These are phyloP conservation scores for Funneliformis mosseae DNA, from an alignment of 192 early-diverging fungal species.

Conservation along the genomic window DNA sequence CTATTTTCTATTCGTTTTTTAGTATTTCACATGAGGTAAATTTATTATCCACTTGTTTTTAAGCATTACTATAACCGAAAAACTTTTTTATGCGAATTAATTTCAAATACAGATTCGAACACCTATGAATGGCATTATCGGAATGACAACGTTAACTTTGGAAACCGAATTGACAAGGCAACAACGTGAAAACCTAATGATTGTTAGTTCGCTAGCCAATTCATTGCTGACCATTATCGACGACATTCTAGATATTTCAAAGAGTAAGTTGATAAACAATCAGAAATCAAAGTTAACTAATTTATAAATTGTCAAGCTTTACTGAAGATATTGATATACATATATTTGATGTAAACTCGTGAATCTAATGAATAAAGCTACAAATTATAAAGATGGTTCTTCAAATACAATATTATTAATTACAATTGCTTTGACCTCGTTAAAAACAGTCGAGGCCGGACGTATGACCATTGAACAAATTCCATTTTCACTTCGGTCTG, in stretches of 20 bases:
- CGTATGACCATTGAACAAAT: conserved; percentile 78
- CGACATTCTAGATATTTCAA: conserved; percentile 83
- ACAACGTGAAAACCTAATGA: conserved; percentile 81
- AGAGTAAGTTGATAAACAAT: conserved; percentile 45
- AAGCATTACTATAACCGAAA: neutral
- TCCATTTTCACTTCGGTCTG: conserved; percentile 63
- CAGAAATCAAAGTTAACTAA: neutral
- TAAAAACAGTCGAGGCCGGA: conserved; percentile 69
- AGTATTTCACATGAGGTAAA: conserved; percentile 55
- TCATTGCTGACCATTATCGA: conserved; percentile 79
- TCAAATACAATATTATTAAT: neutral
- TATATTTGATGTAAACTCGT: no score
- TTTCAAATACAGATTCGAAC: conserved; percentile 74
- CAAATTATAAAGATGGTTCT: neutral
- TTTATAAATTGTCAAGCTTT: no score
- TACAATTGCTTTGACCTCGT: neutral
- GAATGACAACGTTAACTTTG: conserved; percentile 71
- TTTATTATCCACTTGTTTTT: conserved; percentile 13
- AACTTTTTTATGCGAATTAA: conserved; percentile 35
- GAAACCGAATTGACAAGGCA: conserved; percentile 79
- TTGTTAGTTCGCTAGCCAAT: conserved; percentile 72
- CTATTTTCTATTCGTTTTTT: conserved; percentile 11
- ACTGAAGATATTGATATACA: no score
- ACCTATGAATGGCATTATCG: conserved; percentile 83
- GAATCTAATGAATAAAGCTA: no score